Evolutionary conservation across 2,329 filamentous ascomycete species (phyloP).

Genomic region (Pestalotiopsis sp.): DNA sequence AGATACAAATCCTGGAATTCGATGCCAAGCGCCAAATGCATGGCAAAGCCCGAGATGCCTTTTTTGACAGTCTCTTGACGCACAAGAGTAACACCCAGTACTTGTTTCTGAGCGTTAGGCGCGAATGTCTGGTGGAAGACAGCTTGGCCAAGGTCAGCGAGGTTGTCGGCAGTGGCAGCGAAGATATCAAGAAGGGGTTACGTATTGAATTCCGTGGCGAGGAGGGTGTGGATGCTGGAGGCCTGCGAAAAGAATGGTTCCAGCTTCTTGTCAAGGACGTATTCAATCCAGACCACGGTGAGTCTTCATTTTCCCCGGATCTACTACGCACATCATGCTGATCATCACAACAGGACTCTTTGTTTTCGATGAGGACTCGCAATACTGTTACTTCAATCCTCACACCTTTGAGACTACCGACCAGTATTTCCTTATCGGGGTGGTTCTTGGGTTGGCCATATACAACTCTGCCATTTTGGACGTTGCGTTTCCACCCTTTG

Average conservation of each 20-base stretch:
- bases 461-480: slow-evolving; percentile 95
- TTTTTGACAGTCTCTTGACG: slow-evolving; percentile 85
- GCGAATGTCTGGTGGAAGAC: slow-evolving; percentile 87
- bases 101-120: slow-evolving; percentile 74
- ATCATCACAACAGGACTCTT: slow-evolving; percentile 71
- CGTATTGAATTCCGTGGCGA: slow-evolving; percentile 85
- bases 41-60: slow-evolving; percentile 82
- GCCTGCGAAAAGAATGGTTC: slow-evolving; percentile 94
- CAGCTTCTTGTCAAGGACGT: slow-evolving; percentile 84
- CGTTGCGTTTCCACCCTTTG: slow-evolving; percentile 83
- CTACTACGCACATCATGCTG: not conserved
- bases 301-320: slow-evolving; percentile 28
- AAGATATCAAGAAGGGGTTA: slow-evolving; percentile 89
- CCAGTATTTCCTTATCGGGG: slow-evolving; percentile 88
- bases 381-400: slow-evolving; percentile 92
- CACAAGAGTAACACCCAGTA: slow-evolving; percentile 75
- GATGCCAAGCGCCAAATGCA: slow-evolving; percentile 90
- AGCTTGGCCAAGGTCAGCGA: slow-evolving; percentile 84
- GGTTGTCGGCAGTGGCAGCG: slow-evolving; percentile 76
- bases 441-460: slow-evolving; percentile 85
- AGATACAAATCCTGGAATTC: slow-evolving; percentile 87
- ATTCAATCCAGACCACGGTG: slow-evolving; percentile 88
- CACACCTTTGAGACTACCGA: slow-evolving; percentile 88
- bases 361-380: slow-evolving; percentile 86
- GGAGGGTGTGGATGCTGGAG: slow-evolving; percentile 89